Base-by-base conservation (phyloP, 2,329 filamentous ascomycete species). In the Hypoxylon sp. region DNA sequence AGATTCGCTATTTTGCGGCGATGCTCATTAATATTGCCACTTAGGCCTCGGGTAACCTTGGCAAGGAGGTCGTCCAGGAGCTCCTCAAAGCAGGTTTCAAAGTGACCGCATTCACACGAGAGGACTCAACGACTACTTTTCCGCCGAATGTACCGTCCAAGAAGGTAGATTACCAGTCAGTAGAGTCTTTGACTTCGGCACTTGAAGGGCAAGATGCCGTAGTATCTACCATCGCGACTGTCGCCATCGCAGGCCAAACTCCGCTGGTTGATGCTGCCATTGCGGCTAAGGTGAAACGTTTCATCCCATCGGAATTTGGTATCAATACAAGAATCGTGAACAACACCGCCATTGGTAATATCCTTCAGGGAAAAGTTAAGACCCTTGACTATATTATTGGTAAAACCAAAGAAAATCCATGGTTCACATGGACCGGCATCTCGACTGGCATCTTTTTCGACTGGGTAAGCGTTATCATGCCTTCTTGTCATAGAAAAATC, bases 391-490 rank as follows among this genome's bases (percentile, higher is more conserved):
- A 89, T 66, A 79, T 90, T 19, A 81, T 84, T 67, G 77, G 77
- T 23, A 84, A 84, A 68, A 78, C 76, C 5, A 82, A 83, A 67
- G 79, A 84, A 65, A 76, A 79, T 21, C 73, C 79, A 1, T 76
- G 71, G 0, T 84, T 91, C 68, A 83, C 80, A 30, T 91, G 89
- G 89, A 90, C 87, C 1, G 85, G 81, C 1, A 75, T 91, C 13
- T 83, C 87, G 2, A 85, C 80, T 7, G 87, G 88, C 0, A 79
- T 85, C 1, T 88, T 91, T 76, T 89, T 91, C 74, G 89, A 91
- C 73, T 87, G 84, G 86, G 82, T 84, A 74, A 21, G 71, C 9
- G 14, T n/a, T 34, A 2, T 21, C 32, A 21, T 7, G 14, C 48
- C 21, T 13, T 9, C 3, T 48, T 14, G 2, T 19, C 14, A 2